Conservation (phyloP, 1,139 yeast genomes). For the Kluyveromyces sp. region DNA sequence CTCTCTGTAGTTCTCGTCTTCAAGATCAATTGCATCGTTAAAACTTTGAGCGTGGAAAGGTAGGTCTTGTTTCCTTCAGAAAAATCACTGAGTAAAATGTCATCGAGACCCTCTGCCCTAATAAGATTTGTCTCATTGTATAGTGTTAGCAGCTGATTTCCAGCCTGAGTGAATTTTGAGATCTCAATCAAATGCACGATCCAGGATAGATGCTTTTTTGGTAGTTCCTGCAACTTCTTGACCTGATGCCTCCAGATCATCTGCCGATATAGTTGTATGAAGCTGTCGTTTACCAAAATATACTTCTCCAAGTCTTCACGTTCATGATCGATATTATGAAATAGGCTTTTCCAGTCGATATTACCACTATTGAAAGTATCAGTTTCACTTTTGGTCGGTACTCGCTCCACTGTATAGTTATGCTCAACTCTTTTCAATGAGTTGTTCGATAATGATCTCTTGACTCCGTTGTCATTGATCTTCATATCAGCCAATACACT, state of each 20-base stretch:
- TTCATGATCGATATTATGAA: not conserved
- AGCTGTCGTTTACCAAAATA: conserved; percentile 10
- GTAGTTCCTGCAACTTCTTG: conserved; percentile 12
- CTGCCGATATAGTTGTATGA: conserved; percentile 13
- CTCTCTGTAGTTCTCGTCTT: conserved; percentile 14
- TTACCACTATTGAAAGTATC: not conserved
- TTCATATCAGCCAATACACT: conserved; percentile 5
- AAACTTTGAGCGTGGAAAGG: conserved; percentile 25
- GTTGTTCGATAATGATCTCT: not conserved
- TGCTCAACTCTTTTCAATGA: not conserved
- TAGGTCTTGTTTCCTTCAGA: conserved; percentile 20
- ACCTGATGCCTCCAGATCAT: conserved; percentile 18
- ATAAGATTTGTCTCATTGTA: conserved; percentile 22
- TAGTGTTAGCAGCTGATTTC: conserved; percentile 17
- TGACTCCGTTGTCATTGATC: not conserved
- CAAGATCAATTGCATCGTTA: conserved; percentile 25
- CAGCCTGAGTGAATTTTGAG: conserved; percentile 12
- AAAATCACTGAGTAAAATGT: conserved; percentile 25
- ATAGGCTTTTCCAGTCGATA: conserved; percentile 2
- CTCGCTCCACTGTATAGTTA: not conserved
- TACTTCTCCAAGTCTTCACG: conserved; percentile 5
- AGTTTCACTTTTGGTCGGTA: not conserved
- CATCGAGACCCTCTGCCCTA: conserved; percentile 15
- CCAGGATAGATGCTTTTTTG: conserved; percentile 22
- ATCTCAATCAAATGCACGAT: conserved; percentile 22